Evolutionary conservation across 352 stramenopile species (phyloP).

Genomic region (Globisporangium solare): DNA sequence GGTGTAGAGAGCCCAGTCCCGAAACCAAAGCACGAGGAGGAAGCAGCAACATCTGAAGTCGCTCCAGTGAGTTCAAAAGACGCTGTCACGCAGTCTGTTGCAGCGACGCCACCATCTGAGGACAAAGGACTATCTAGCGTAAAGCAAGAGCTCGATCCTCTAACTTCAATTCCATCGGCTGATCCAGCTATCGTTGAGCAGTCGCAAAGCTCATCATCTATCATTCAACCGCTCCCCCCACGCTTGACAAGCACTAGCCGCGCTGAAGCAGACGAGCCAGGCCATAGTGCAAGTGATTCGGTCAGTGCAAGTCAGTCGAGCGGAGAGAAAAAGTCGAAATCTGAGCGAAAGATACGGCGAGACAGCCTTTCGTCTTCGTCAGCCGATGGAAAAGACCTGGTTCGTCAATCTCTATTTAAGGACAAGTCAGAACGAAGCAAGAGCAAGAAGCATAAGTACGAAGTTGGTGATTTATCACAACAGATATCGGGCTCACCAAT

Average conservation of each 20-base stretch:
- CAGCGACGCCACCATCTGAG: not conserved
- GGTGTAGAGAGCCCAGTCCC: slow-evolving; percentile 8
- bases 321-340: slow-evolving; percentile 17
- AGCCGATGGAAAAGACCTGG: slow-evolving; percentile 2
- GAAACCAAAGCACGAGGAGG: slow-evolving; percentile 1
- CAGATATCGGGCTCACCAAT: slow-evolving; percentile 27
- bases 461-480: slow-evolving; percentile 13
- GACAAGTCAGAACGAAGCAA: slow-evolving; percentile 6
- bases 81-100: not conserved
- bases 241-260: not conserved
- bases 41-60: not conserved
- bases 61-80: not conserved
- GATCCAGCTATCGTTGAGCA: not conserved
- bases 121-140: not conserved
- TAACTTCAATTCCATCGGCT: not conserved
- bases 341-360: slow-evolving; percentile 5
- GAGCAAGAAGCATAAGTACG: slow-evolving; percentile 12
- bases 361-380: slow-evolving; percentile 1
- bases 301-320: slow-evolving; percentile 14
- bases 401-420: not conserved
- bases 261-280: slow-evolving; percentile 17
- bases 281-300: slow-evolving; percentile 10
- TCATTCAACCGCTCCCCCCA: not conserved
- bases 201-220: not conserved
- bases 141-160: not conserved